Evolutionary conservation across 495 filamentous ascomycete genomes (phyloP), one percentile per base, ranked within the genome.

Genomic region (Poronia punctata): DNA sequence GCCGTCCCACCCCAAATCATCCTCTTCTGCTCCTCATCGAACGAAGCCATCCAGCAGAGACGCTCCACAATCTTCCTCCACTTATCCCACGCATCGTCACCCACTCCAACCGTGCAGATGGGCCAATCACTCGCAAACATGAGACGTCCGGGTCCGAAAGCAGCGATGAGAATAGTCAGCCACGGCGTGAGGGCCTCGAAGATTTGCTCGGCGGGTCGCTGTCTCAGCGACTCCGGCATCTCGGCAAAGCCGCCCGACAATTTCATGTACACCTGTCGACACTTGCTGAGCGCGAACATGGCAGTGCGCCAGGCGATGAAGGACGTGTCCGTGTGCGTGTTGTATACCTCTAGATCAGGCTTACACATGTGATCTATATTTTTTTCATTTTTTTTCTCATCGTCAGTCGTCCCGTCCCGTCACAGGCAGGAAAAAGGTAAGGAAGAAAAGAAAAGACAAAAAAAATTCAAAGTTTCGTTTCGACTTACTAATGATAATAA

Each of bases 61-160:
- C 61, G 63, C 43, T 83, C 75, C 21, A 81, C 75, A 10, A 82
- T 64, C 35, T 60, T 59, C 53, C 63, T 72, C 80, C 74, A 77
- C 54, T 73, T 75, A 36, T 54, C 54, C 75, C 75, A 78, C 16
- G 70, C 58, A 12, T 50, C 62, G n/a, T 66, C 58, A 21, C 75
- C 78, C 3, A 80, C 76, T 3, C 74, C 72, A 14, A 84, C 52
- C 46, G 82, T 85, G 62, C 87, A 90, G 3, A 94, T 82, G 2
- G 86, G 88, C 88, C 88, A 95, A 56, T 94, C 86, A 34, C 80
- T 86, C 4, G 81, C 88, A 59, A 88, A 95, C 80, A 95, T 88
- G 40, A 88, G 71, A 33, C 85, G 66, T n/a, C 66, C 56, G 1
- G 81, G 60, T 5, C 80, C 76, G 57, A 94, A 94, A 2, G 71